Evolutionary conservation across 176 grass and related monocot genomes (phyloP), one percentile per base, ranked within the genome.

Genomic region (Oryza coarctata): DNA sequence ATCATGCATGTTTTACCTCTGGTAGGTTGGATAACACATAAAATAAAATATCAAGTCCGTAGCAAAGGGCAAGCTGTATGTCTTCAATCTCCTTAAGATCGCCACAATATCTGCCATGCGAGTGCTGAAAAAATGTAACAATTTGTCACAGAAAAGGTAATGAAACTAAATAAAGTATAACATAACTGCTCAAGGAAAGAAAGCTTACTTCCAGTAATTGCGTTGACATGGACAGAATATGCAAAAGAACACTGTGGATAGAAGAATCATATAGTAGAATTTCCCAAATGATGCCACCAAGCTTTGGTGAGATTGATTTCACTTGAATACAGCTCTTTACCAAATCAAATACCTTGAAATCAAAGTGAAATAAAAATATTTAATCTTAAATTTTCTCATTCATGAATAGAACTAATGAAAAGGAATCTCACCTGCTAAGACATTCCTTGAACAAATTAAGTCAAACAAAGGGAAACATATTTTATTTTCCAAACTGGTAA

Each of bases 261-360:
- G 95, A 94, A 58, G 86, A 91, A 87, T 98, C 92, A 90, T 86
- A 89, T 27, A 94, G 58, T 70, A 98, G 79, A 86, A 95, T 90
- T 69, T 93, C 90, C 85, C 82, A 88, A 82, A 94, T 83, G 22
- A 91, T 88, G 80, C 68, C 76, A 58, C 90, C 81, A 69, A 94
- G 86, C 71, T 75, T 89, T 68, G 86, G 72, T 31, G 79, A 84
- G 13, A 68, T 71, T 64, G 91, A 85, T 35, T 85, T 81, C 25
- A 65, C 80, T 89, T 85, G 84, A 91, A 93, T 73, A 86, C 90
- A 94, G 70, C 78, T 89, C 81, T 86, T 94, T 17, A 94, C 80
- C 79, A 98, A 89, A 89, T 94, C 82, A 82, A 98, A 82, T 60
- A 98, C 88, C 94, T 97, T 71, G 38, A 58, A 73, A 86, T 39